These are phyloP conservation scores for Mortierella sp. DNA, from an alignment of 371 early-diverging fungal genomes.

Conservation along the genomic window DNA sequence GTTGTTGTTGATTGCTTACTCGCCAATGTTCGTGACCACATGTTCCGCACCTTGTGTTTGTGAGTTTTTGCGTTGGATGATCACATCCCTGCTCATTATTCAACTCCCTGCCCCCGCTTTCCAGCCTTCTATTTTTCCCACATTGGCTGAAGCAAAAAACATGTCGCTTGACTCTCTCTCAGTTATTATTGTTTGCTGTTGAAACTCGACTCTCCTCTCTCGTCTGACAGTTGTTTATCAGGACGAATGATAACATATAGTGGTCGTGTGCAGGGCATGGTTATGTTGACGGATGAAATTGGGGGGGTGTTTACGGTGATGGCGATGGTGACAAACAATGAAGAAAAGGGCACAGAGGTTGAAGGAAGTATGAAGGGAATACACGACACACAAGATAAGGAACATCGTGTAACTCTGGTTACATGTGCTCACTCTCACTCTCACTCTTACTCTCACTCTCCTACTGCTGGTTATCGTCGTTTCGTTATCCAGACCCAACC, in stretches of 20 bases:
- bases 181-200: background rate
- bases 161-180: background rate
- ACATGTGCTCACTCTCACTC: background rate
- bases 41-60: background rate
- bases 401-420: background rate
- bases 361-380: background rate
- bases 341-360: background rate
- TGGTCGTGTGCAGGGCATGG: background rate
- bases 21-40: background rate
- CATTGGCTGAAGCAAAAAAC: background rate
- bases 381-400: background rate
- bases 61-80: conserved; percentile 1
- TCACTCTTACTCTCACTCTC: background rate
- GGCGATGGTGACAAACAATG: background rate
- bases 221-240: background rate
- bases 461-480: background rate
- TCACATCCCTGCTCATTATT: background rate
- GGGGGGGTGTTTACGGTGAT: background rate
- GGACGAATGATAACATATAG: background rate
- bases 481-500: background rate
- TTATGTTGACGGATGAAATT: background rate
- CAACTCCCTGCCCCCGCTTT: background rate
- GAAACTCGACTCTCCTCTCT: background rate
- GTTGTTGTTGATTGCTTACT: background rate
- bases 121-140: background rate